These are phyloP conservation scores for Loxodes magnus DNA, from an alignment of 73 alveolate genomes.

Conservation along the genomic window DNA sequence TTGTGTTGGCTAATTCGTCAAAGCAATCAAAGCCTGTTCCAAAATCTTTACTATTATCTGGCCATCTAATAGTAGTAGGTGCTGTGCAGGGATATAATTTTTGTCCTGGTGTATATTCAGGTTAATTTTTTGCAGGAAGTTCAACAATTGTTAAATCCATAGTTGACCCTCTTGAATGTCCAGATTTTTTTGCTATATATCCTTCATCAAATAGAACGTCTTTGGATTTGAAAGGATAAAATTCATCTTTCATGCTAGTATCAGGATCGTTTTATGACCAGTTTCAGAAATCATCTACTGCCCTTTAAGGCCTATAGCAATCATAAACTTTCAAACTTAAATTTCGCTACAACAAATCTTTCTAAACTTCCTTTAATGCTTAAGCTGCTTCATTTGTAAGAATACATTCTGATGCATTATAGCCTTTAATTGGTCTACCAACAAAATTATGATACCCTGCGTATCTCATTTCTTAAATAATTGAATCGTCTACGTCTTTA, in stretches of 20 bases:
- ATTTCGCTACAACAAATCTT: slow-evolving; percentile 1
- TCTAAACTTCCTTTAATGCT: slow-evolving; percentile 1
- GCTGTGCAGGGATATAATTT: slow-evolving; percentile 15
- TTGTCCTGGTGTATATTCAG: slow-evolving; percentile 15
- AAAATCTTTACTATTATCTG: slow-evolving; percentile 20
- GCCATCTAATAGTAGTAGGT: slow-evolving; percentile 7
- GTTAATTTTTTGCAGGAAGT: slow-evolving; percentile 9
- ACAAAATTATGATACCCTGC: too few relatives aligned
- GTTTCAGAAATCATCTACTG: slow-evolving; percentile 30
- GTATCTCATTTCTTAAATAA: too few relatives aligned
- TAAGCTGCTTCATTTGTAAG: slow-evolving; percentile 22
- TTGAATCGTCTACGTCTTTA: too few relatives aligned
- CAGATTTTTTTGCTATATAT: slow-evolving; percentile 21
- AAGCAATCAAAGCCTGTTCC: slow-evolving; percentile 37
- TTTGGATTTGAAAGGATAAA: slow-evolving; percentile 19
- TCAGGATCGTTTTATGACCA: slow-evolving; percentile 23
- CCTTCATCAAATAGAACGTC: slow-evolving; percentile 11
- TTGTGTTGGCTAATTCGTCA: slow-evolving; percentile 12
- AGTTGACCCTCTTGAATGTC: slow-evolving; percentile 34
- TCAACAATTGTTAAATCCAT: slow-evolving; percentile 20
- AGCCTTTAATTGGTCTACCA: slow-evolving; percentile 26
- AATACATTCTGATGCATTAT: slow-evolving; percentile 8
- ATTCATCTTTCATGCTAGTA: slow-evolving; percentile 15
- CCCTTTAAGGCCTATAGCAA: slow-evolving; percentile 31
- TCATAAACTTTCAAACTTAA: slow-evolving; percentile 27